These are phyloP conservation scores for Phytophthora tubulina DNA, from an alignment of 352 stramenopile genomes.

Conservation along the genomic window DNA sequence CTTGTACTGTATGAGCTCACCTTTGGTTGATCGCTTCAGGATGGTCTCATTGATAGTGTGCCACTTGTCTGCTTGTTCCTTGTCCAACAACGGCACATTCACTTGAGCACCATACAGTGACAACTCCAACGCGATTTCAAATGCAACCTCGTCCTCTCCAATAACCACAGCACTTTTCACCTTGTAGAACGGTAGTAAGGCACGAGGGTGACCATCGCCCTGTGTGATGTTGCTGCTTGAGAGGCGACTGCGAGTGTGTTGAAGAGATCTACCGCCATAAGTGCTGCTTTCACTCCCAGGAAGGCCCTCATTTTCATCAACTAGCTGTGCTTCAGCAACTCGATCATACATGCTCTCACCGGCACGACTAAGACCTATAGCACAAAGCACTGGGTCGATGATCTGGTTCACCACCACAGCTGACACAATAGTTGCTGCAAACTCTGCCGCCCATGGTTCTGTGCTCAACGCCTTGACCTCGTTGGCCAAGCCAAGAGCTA, in stretches of 20 bases:
- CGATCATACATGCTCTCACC: slow-evolving; percentile 60
- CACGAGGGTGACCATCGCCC: slow-evolving; percentile 52
- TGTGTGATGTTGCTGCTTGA: slow-evolving; percentile 39
- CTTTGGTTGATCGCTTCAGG: slow-evolving; percentile 57
- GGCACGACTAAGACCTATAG: slow-evolving; percentile 59
- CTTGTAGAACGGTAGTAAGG: slow-evolving; percentile 59
- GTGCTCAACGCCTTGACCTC: slow-evolving; percentile 63
- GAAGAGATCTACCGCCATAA: slow-evolving; percentile 7
- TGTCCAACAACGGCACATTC: slow-evolving; percentile 66
- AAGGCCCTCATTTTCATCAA: slow-evolving; percentile 12
- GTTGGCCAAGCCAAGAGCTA: slow-evolving; percentile 67
- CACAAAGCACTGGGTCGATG: slow-evolving; percentile 69
- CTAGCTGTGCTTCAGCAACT: slow-evolving; percentile 14
- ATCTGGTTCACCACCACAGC: slow-evolving; percentile 82
- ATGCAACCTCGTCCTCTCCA: slow-evolving; percentile 69
- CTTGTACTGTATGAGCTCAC: slow-evolving; percentile 74
- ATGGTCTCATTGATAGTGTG: slow-evolving; percentile 68
- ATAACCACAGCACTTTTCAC: slow-evolving; percentile 68
- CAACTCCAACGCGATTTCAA: slow-evolving; percentile 70
- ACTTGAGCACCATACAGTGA: slow-evolving; percentile 72
- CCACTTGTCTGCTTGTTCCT: slow-evolving; percentile 68
- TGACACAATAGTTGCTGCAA: slow-evolving; percentile 70
- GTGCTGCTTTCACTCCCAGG: slow-evolving; percentile 25
- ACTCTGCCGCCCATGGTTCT: slow-evolving; percentile 66
- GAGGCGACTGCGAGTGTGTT: slow-evolving; percentile 19